These are phyloP conservation scores for Leptographium radiaticola DNA, from an alignment of 2,329 filamentous ascomycete species.

Conservation along the genomic window DNA sequence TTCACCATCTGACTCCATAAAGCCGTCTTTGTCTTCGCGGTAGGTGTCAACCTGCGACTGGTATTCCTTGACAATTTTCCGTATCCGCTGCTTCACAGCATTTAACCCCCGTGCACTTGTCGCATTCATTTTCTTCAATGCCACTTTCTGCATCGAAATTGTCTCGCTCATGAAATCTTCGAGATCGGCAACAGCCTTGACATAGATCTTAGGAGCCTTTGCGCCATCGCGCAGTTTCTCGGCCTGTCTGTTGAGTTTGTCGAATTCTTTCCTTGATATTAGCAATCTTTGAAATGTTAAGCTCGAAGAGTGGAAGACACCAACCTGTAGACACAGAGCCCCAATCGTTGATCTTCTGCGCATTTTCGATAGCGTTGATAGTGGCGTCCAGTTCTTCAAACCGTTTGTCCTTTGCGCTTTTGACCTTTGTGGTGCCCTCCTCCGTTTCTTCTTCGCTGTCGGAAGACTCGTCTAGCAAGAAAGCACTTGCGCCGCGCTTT, in stretches of 20 bases:
- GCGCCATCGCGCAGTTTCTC: constrained; percentile 64
- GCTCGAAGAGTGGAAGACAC: constrained; percentile 17
- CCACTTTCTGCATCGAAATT: constrained; percentile 88
- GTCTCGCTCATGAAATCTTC: constrained; percentile 93
- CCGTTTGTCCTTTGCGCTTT: constrained; percentile 97
- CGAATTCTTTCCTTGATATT: constrained; percentile 52
- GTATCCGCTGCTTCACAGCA: constrained; percentile 94
- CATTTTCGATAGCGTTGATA: constrained; percentile 88
- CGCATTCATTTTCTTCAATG: constrained; percentile 97
- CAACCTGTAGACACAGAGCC: constrained; percentile 77
- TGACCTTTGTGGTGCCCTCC: constrained; percentile 74
- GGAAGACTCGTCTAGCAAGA: constrained; percentile 61
- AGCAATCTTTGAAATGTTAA: neutral
- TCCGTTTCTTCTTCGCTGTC: constrained; percentile 79
- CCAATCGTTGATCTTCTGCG: constrained; percentile 96
- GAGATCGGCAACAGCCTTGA: constrained; percentile 84
- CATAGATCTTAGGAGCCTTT: constrained; percentile 78
- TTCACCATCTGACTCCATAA: constrained; percentile 75
- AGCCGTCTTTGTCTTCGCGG: constrained; percentile 70
- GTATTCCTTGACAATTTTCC: constrained; percentile 97
- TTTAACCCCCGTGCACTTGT: constrained; percentile 89
- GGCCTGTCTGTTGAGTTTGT: constrained; percentile 83
- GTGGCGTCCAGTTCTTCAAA: constrained; percentile 85
- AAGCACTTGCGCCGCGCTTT: constrained; percentile 62
- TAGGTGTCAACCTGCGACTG: constrained; percentile 78